Evolutionary conservation across 2,329 filamentous ascomycete genomes (phyloP).

Genomic region (Penicillium oxalicum): DNA sequence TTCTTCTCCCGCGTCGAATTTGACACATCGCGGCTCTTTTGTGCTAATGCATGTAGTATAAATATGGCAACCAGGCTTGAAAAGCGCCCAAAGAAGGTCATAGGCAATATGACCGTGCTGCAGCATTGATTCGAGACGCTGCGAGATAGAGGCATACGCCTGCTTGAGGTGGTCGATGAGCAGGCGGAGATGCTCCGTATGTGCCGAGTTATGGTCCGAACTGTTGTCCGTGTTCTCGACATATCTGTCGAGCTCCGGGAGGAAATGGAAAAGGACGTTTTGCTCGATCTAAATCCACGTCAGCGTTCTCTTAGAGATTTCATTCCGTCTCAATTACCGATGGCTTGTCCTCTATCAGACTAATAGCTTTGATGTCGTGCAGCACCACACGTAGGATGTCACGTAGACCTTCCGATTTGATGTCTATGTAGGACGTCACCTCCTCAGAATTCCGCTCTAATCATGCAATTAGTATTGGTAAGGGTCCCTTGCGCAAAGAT

Average conservation of each 20-base stretch:
- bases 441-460: slow-evolving; percentile 14
- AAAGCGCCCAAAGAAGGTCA: slow-evolving; percentile 21
- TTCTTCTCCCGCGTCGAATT: not conserved
- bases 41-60: not conserved
- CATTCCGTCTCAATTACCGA: not conserved
- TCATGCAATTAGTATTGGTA: slow-evolving; percentile 6
- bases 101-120: not conserved
- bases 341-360: not conserved
- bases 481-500: not conserved
- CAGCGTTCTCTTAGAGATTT: not conserved
- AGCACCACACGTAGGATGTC: not conserved
- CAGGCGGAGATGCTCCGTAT: not conserved
- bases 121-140: not conserved
- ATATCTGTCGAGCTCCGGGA: slow-evolving; percentile 15
- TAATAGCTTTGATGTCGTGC: not conserved
- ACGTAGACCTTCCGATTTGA: not conserved
- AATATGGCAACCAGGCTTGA: not conserved
- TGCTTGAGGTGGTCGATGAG: not conserved
- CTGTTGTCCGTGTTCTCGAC: not conserved
- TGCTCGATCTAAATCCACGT: slow-evolving; percentile 1
- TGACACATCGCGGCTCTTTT: not conserved
- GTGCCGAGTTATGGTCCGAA: not conserved
- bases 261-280: slow-evolving; percentile 4
- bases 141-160: not conserved
- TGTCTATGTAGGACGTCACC: not conserved